phyloP scores from a whole-genome alignment of 805 yeast species.

The Myxozyma vanderwaltii region DNA sequence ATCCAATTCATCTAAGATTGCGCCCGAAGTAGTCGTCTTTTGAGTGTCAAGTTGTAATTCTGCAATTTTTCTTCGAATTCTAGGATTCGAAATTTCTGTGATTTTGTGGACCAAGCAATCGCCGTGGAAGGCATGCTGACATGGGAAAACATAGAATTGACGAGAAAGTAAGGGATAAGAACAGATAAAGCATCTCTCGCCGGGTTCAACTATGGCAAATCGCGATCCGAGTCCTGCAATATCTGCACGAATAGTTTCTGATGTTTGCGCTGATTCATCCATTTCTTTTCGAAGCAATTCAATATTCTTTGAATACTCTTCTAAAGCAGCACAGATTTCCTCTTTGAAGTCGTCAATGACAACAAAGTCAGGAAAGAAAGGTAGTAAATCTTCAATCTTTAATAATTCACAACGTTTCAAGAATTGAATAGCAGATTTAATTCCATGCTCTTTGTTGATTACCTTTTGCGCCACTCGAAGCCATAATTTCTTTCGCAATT shows the following conservation, averaged over 20 bases:
- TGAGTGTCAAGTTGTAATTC: constrained; percentile 52
- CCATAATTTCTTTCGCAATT: constrained; percentile 72
- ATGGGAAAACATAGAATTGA: constrained; percentile 80
- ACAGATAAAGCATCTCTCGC: constrained; percentile 78
- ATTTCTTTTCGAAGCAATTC: constrained; percentile 70
- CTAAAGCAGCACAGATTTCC: constrained; percentile 78
- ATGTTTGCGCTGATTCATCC: constrained; percentile 67
- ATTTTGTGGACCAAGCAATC: constrained; percentile 76
- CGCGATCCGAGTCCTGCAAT: constrained; percentile 54
- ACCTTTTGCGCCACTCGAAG: constrained; percentile 60
- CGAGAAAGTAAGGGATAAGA: constrained; percentile 66
- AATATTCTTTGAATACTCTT: constrained; percentile 68
- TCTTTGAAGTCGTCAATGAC: constrained; percentile 81
- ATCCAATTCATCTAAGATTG: constrained; percentile 49
- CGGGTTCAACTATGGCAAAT: constrained; percentile 73
- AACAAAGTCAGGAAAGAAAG: constrained; percentile 80
- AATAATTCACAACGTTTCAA: constrained; percentile 41
- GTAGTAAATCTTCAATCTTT: constrained; percentile 78
- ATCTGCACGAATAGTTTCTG: constrained; percentile 59
- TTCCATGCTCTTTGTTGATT: constrained; percentile 41
- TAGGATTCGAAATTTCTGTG: constrained; percentile 64
- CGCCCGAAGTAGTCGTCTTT: constrained; percentile 25
- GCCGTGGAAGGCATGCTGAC: constrained; percentile 85
- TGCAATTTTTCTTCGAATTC: constrained; percentile 63
- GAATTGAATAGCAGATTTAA: constrained; percentile 40